Base-by-base conservation (phyloP, 1,139 yeast genomes). In the Entelexis sorbosivorans region DNA sequence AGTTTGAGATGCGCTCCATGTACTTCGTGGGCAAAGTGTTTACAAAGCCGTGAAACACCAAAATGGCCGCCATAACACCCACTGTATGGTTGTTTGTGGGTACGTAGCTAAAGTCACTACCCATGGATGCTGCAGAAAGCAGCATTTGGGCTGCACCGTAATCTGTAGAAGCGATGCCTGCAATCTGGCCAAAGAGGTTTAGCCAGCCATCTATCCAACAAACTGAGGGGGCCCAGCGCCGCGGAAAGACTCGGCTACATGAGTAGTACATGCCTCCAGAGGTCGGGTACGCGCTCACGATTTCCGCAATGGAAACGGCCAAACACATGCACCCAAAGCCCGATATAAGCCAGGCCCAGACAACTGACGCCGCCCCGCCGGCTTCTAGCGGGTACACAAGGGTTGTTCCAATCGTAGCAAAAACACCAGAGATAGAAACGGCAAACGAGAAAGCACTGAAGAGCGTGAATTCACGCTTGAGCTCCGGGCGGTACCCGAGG, bases 401-500 rank as follows among this genome's bases (percentile, higher is more conserved):
- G 7, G 59, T 58, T 13, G 61, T 57, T 11, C 57, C 61, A 11
- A 59, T 52, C 6, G 61, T 56, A 2, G 59, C 54, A 50, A 59
- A 57, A 20, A 59, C 52, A 4, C 61, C 61, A 10, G 58, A 52
- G 14, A 59, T 50, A n/a, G 59, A 56, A 1, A 59, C 58, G 3
- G 61, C 60, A 38, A 59, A 56, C 3, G 59, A 54, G 42, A 56
- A 59, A 11, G 59, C 60, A 7, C 58, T 52, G 44, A 59, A 59
- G 34, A 57, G 47, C 11, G 60, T 51, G 52, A 60, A 63, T 59
- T 79, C 85, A 64, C 91, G 76, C 60, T 77, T 76, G 64, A 82
- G 79, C 63, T 82, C 89, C 59, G 78, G 84, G 63, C 79, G 79
- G 63, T 82, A 82, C 44, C 89, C 91, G 60, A 82, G 71, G 22